Base-by-base conservation (phyloP, 306 rosid species). In the Prunus fruticosa region DNA sequence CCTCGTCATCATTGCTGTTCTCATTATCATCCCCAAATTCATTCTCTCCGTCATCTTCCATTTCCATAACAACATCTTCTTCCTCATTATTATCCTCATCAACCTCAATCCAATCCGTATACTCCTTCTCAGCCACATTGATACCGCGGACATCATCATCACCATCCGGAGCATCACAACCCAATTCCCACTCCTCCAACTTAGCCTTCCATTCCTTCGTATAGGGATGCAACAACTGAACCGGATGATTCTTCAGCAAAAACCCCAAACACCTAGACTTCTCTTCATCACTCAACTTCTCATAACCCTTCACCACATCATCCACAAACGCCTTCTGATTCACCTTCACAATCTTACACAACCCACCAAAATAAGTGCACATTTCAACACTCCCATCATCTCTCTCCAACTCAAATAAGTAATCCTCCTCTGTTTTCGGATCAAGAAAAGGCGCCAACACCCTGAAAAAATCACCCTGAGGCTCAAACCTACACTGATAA, bases 121-220 rank as follows among this genome's bases (percentile, higher is more conserved):
- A 77, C 87, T 89, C 96, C 54, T 71, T 86, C 52, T 87, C 89
- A 25, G 78, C 79, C 0, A 67, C 82, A 62, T 86, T 84, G 43
- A 82, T 75, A 34, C 58, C 61, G 15, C n/a, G 6, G 15, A 43
- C 76, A 9, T 75, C 85, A 30, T 83, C 79, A 50, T 90, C 92
- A 49, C 84, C 93, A 67, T 94, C 97, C 6, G 93, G 98, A 4
- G 98, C 97, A 84, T 94, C 98, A 78, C 98, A 94, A 13, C 98
- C 98, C 72, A 94, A 83, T 82, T 92, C 97, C 86, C 78, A 79
- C 84, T 94, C 98, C 87, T 94, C 98, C 85, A 94, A 82, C 87
- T 87, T 92, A 16, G 89, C 95, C 80, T 94, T 94, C 98, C 98
- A 94, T 86, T 94, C 98, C 77, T 85, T 92, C 2, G 98, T 94